Evolutionary conservation across 192 early-diverging fungal species (phyloP).

Genomic region (Mortierella hygrophila): DNA sequence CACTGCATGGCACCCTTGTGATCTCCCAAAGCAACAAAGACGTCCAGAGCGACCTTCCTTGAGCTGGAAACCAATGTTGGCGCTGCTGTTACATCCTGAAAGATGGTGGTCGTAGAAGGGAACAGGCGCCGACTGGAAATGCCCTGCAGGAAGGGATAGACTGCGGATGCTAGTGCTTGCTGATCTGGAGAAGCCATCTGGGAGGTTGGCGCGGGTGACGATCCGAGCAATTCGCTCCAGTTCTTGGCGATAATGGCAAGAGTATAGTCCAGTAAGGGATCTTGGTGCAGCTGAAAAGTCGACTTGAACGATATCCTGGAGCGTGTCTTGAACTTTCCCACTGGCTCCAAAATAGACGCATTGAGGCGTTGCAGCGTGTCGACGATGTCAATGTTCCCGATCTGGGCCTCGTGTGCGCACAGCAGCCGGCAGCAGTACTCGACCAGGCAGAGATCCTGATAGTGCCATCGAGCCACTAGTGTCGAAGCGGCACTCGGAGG

Average conservation of each 20-base stretch:
- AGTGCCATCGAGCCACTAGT: conserved; percentile 14
- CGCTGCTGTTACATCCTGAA: not conserved
- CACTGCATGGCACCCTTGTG: conserved; percentile 28
- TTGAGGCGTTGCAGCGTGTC: conserved; percentile 29
- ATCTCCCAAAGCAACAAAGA: conserved; percentile 7
- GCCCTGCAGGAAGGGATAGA: conserved; percentile 19
- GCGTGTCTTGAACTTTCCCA: not conserved
- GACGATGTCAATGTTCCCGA: conserved; percentile 16
- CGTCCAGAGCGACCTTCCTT: conserved; percentile 26
- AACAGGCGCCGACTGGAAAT: conserved; percentile 32
- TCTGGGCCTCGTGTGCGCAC: conserved; percentile 13
- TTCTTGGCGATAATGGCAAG: conserved; percentile 22
- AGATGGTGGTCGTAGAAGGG: conserved; percentile 21
- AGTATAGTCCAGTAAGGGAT: conserved; percentile 41
- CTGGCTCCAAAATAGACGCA: conserved; percentile 5
- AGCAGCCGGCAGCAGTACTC: conserved; percentile 44
- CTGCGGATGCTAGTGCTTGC: conserved; percentile 26
- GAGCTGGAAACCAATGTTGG: not conserved
- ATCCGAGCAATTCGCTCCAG: conserved; percentile 23
- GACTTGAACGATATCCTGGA: conserved; percentile 11
- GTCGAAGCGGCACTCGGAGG: not conserved
- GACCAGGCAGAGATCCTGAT: conserved; percentile 36
- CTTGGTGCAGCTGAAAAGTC: conserved; percentile 17
- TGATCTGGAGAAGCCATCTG: conserved; percentile 14
- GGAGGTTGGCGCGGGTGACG: not conserved